Evolutionary conservation across 2,329 filamentous ascomycete species (phyloP).

Genomic region (Sclerotinia borealis): DNA sequence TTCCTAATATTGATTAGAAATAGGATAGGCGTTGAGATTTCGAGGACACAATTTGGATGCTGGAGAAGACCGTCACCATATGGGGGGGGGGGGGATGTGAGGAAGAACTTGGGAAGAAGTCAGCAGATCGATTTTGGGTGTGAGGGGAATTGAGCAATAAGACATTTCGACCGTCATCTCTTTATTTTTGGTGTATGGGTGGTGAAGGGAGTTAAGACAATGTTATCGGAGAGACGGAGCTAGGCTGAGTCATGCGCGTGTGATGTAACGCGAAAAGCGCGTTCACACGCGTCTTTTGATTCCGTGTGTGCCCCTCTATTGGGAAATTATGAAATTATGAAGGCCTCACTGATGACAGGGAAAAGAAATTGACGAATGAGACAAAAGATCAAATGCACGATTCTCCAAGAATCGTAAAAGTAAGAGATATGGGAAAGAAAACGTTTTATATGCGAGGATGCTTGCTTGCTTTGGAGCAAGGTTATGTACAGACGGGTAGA

Average conservation of each 20-base stretch:
- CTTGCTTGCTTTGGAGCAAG: conserved; percentile 5
- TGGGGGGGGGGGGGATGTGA: too few species aligned
- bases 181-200: neutral
- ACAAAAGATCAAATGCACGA: neutral
- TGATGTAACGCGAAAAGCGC: neutral
- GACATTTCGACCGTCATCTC: neutral
- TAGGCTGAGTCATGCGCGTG: neutral
- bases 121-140: neutral
- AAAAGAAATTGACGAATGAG: neutral
- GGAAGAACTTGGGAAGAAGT: neutral
- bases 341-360: neutral
- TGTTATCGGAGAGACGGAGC: neutral
- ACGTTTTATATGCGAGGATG: conserved; percentile 1
- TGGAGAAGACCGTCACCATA: neutral
- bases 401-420: neutral
- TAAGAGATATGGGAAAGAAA: neutral
- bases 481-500: neutral
- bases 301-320: neutral
- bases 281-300: neutral
- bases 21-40: neutral
- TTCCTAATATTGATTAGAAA: neutral
- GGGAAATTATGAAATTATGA: neutral
- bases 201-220: neutral
- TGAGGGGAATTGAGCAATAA: neutral
- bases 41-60: neutral